Evolutionary conservation across 495 filamentous ascomycete species (phyloP), one percentile per base, ranked within the genome.

Genomic region (Daldinia grandis): DNA sequence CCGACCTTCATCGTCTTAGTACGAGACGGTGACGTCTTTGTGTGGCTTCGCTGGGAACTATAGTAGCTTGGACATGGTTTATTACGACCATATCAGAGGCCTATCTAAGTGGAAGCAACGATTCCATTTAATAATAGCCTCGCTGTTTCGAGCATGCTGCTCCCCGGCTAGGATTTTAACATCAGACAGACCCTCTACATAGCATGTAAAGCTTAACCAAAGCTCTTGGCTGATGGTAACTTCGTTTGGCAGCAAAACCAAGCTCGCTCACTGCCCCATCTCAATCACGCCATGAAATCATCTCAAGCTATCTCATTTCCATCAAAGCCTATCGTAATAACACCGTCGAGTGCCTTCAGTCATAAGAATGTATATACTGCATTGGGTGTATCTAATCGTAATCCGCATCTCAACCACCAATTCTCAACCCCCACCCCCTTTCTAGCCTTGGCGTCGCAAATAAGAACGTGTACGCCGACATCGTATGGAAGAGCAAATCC

Each of bases 311-410:
- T 25, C 31, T 14, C 38, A 27, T 38, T 37, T 9, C 40, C 42
- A 35, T 65, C 54, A n/a, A 40, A 35, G 44, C 28, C 5, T 63
- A 31, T 14, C 54, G 21, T 37, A 57, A 42, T 27, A 67, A 44
- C 58, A 47, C 15, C 24, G 6, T 51, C 31, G 55, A 54, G 21
- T 24, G 42, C 10, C 10, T 58, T 55, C 31, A 55, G 49, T 67
- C 69, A 56, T 72, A 14, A 69, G 33, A 62, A 53, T 67, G 51
- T 77, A 77, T 77, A 73, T 74, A 76, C 73, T 74, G 66, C 67
- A 53, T 67, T 50, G 50, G 67, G 64, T 60, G 60, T 75, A 72
- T 77, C 75, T 76, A 77, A 69, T 75, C 73, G 56, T 75, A 61
- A 66, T 61, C 53, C 70, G 64, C 66, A 73, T 69, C 33, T 51